Evolutionary conservation across 306 rosid genomes (phyloP).

Genomic region (Ziziphus jujuba): DNA sequence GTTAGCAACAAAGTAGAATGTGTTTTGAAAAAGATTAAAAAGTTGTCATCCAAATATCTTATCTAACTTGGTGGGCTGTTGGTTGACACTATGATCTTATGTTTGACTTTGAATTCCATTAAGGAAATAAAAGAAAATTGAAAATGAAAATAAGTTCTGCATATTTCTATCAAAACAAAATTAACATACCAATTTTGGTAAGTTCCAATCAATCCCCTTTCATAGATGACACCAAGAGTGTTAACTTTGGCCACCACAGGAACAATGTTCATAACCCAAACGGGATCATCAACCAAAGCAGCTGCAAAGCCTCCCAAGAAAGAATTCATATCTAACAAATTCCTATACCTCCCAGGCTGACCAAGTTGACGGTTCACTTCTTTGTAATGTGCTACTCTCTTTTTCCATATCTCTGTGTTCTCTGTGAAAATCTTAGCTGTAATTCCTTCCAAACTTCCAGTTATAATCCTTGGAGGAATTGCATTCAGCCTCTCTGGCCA

Average conservation of each 20-base stretch:
- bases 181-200: constrained; percentile 79
- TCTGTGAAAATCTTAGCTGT: constrained; percentile 55
- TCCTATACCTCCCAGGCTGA: constrained; percentile 71
- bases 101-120: too few relatives aligned
- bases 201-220: constrained; percentile 90
- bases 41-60: too few relatives aligned
- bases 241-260: constrained; percentile 76
- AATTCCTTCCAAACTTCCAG: constrained; percentile 62
- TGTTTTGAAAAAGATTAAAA: too few relatives aligned
- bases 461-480: constrained; percentile 78
- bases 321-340: constrained; percentile 87
- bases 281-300: constrained; percentile 66
- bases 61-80: too few relatives aligned
- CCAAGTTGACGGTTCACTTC: constrained; percentile 58
- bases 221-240: constrained; percentile 83
- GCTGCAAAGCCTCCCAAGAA: constrained; percentile 92
- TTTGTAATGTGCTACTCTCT: constrained; percentile 72
- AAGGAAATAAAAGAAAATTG: too few relatives aligned
- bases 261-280: constrained; percentile 90
- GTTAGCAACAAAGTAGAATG: neutral
- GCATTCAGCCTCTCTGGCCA: constrained; percentile 84
- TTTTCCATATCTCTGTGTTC: constrained; percentile 62
- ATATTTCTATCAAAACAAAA: too few relatives aligned
- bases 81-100: too few relatives aligned
- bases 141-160: too few relatives aligned